Base-by-base conservation (phyloP, 768 basidiomycete genomes). In the Auriscalpium vulgare region DNA sequence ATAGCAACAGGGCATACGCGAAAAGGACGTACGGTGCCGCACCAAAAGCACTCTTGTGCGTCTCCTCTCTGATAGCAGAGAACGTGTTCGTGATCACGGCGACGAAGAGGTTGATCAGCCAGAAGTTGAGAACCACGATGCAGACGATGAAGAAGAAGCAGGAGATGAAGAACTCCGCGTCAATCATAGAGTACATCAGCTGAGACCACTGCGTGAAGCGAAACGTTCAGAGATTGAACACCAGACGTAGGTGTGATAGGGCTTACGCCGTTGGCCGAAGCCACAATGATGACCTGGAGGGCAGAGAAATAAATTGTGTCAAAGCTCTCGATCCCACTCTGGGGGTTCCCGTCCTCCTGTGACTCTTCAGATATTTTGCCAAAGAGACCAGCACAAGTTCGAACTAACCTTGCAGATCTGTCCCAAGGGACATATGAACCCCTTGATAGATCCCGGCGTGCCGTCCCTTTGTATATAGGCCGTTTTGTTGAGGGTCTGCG, bases 81-180 rank as follows among this genome's bases (percentile, higher is more conserved):
- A 98, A 98, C 0, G 91, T 90, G 65, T 92, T 88, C 34, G 92
- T 91, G 59, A 95, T 95, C n/a, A 97, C 93, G 16, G 95, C 94
- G 55, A 97, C 91, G 67, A 95, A 88, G 46, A 97, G 70, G 67
- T 94, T 93, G 75, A 95, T 86, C 56, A 95, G 76, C 91, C 91
- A 92, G 67, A 97, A 91, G 69, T 97, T 95, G 63, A 97, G 78
- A 21, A 97, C 79, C 60, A 98, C 73, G 58, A 97, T 74, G 54
- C 85, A 85, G 35, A 84, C 71, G 58, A 97, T 85, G 74, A 91
- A 97, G 73, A 91, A 97, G 56, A 94, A 74, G 59, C 81, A 87
- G 1, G 92, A 90, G n/a, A 86, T 72, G 66, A 88, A 90, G 70
- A 86, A 95, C 66, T 98, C 95, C 0, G 94, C 77, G 63, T 92